These are phyloP conservation scores for Claviceps africana DNA, from an alignment of 2,329 filamentous ascomycete species.

Conservation along the genomic window DNA sequence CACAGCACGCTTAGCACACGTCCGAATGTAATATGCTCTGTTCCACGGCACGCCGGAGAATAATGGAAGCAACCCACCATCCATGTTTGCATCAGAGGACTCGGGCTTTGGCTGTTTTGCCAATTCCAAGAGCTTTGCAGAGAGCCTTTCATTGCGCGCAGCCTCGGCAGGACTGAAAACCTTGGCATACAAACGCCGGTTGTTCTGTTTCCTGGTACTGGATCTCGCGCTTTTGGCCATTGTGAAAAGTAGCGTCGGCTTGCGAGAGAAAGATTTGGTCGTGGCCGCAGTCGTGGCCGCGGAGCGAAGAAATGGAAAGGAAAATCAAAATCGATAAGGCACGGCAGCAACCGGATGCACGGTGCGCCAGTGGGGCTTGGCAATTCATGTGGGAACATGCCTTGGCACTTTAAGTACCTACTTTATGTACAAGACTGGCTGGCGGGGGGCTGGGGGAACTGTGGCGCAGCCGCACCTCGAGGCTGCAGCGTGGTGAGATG, in stretches of 20 bases:
- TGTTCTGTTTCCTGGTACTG: slow-evolving; percentile 70
- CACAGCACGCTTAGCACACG: neutral
- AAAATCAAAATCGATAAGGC: slow-evolving; percentile 1
- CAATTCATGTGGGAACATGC: no score
- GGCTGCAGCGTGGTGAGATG: neutral
- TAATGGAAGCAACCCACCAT: slow-evolving; percentile 17
- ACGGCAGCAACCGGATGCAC: neutral
- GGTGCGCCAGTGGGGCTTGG: no score
- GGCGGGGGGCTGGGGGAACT: neutral
- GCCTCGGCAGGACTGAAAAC: slow-evolving; percentile 75
- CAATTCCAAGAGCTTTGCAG: slow-evolving; percentile 71
- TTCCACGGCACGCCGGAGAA: neutral
- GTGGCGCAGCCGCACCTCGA: neutral
- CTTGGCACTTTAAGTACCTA: no score
- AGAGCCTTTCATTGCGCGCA: slow-evolving; percentile 69
- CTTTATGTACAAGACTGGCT: no score
- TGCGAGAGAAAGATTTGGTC: neutral
- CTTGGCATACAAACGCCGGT: slow-evolving; percentile 60
- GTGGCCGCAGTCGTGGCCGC: neutral
- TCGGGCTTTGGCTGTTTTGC: slow-evolving; percentile 62
- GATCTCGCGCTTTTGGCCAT: slow-evolving; percentile 86
- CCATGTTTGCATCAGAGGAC: slow-evolving; percentile 35
- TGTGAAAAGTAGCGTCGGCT: slow-evolving; percentile 11
- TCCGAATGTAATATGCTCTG: neutral
- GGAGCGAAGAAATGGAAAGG: neutral